Base-by-base conservation (phyloP, 75 land plant genomes). In the Ceratopteris richardii region DNA sequence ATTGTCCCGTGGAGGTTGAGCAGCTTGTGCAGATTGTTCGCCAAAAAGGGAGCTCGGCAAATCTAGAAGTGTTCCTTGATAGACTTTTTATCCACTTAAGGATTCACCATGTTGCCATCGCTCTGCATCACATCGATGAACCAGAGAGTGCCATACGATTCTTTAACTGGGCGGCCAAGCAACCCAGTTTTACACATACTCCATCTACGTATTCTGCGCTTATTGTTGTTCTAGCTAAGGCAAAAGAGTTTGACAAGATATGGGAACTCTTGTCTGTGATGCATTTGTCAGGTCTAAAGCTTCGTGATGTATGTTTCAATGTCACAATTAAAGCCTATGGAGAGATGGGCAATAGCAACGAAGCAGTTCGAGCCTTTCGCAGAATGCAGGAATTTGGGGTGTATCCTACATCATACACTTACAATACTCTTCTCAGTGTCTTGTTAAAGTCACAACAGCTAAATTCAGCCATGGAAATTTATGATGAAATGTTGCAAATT, bases 81-180 rank as follows among this genome's bases (percentile, higher is more conserved):
- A 21, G 5, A 13, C 29, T 61, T 7, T 2, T 2, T 21, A 19
- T 30, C 31, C 30, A 18, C 5, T n/a, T 46, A 17, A 61, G 31
- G n/a, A 10, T 27, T 21, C 26, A 44, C 20, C 30, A 61, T 29
- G 90, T 86, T 11, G 62, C 51, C 31, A 68, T 67, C 22, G 86
- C 81, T 18, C 54, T 86, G 25, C 67, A 69, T 33, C 29, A 54
- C 37, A 54, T 74, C 18, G 43, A 44, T 47, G 57, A 66, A 22
- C 37, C 80, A 11, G 77, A 69, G 7, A 82, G 66, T 16, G 86
- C 90, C 2, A 68, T 82, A 36, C 60, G 56, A 36, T 87, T 91
- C 71, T 90, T 90, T 68, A 62, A 77, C 4, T 90, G 91, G 96
- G 86, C 83, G 1, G 92, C 75, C 58, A 65, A 77, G 64, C 59